These are phyloP conservation scores for Yamadazyma tumulicola DNA, from an alignment of 805 yeast genomes.

Conservation along the genomic window DNA sequence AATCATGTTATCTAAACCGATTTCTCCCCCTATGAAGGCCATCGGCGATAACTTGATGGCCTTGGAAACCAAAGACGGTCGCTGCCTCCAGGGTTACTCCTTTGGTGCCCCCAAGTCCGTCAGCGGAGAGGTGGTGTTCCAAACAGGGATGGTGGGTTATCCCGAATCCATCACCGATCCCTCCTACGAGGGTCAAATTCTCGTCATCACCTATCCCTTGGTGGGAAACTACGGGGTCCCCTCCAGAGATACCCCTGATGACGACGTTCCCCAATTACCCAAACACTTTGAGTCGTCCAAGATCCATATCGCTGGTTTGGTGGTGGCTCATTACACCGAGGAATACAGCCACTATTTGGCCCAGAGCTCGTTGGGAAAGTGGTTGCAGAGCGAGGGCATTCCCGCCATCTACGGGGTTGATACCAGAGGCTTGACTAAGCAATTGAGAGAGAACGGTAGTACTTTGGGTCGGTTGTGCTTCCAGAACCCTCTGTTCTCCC, in stretches of 20 bases:
- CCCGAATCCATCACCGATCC: constrained; percentile 98
- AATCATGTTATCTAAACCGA: constrained; percentile 56
- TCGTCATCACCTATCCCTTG: constrained; percentile 93
- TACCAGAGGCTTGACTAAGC: constrained; percentile 91
- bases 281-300: constrained; percentile 88
- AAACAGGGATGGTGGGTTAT: constrained; percentile 99
- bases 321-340: constrained; percentile 95
- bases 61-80: constrained; percentile 84
- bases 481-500: constrained; percentile 39
- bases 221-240: constrained; percentile 99
- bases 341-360: constrained; percentile 94
- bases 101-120: constrained; percentile 88
- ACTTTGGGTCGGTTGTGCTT: constrained; percentile 85
- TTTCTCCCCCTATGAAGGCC: constrained; percentile 85
- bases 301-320: constrained; percentile 95
- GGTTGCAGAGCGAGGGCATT: constrained; percentile 88
- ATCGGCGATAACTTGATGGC: constrained; percentile 81
- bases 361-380: constrained; percentile 82
- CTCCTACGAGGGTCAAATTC: constrained; percentile 94
- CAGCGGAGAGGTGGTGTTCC: constrained; percentile 98
- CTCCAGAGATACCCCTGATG: constrained; percentile 60
- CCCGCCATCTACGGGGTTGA: constrained; percentile 99
- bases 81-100: constrained; percentile 88
- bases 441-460: constrained; percentile 88
- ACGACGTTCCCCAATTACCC: constrained; percentile 74